Conservation (phyloP, 1,284 basidiomycete genomes). For the Schizophyllum amplum region DNA sequence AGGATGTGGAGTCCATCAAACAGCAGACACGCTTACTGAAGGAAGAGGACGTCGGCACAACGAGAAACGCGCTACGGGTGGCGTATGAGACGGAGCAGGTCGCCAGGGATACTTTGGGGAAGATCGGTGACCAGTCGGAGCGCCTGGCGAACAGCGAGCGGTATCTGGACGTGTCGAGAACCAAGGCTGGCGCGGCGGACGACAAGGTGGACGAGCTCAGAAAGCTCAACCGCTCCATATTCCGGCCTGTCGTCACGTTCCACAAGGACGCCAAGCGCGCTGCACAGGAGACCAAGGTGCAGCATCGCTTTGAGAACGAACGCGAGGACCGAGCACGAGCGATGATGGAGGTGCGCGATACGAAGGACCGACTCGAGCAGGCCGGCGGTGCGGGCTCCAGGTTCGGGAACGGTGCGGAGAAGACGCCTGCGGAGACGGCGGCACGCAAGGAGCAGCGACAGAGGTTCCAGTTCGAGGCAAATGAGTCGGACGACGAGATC, state of each 20-base stretch:
- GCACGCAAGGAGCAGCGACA: conserved; percentile 61
- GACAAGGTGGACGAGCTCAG: conserved; percentile 94
- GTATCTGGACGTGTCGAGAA: conserved; percentile 89
- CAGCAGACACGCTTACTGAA: conserved; percentile 85
- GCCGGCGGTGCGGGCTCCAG: conserved; percentile 53
- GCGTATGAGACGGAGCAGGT: conserved; percentile 96
- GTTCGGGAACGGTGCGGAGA: conserved; percentile 35
- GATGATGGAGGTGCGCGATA: conserved; percentile 78
- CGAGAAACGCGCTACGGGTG: conserved; percentile 86
- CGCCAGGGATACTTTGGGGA: conserved; percentile 76
- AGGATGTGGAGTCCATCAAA: conserved; percentile 95
- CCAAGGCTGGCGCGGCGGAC: conserved; percentile 79
- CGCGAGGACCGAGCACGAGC: conserved; percentile 78
- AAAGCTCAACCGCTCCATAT: conserved; percentile 90
- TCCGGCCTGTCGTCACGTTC: conserved; percentile 83
- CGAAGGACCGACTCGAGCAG: conserved; percentile 77
- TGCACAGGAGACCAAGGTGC: conserved; percentile 81
- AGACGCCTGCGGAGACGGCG: conserved; percentile 28
- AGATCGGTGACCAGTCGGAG: conserved; percentile 88
- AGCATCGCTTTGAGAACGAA: conserved; percentile 85
- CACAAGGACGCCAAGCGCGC: conserved; percentile 89
- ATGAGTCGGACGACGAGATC: conserved; percentile 90
- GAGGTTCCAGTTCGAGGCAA: conserved; percentile 90
- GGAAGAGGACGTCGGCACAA: conserved; percentile 86
- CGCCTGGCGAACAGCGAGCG: conserved; percentile 92